Evolutionary conservation across 2,329 filamentous ascomycete species (phyloP).

Genomic region (Aspergillus floridensis): DNA sequence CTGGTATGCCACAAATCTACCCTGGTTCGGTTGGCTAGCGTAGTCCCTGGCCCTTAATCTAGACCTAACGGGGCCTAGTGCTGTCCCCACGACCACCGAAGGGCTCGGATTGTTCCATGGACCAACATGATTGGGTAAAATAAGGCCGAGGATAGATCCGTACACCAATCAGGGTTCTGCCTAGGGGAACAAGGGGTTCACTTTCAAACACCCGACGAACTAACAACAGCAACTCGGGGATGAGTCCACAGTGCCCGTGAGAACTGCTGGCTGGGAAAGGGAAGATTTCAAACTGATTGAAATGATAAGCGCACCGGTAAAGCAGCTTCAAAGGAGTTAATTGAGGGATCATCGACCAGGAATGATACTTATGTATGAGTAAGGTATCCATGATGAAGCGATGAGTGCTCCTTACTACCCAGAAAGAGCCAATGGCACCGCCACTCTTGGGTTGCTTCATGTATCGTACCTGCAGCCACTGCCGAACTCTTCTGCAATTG

Average conservation of each 20-base stretch:
- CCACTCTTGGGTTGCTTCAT: background rate
- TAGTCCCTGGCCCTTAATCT: conserved; percentile 2
- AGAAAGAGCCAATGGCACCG: background rate
- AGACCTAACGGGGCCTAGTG: background rate
- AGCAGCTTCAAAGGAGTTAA: background rate
- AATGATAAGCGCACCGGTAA: background rate
- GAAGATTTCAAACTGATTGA: background rate
- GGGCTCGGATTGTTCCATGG: background rate
- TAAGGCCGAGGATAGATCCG: background rate
- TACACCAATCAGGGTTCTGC: background rate
- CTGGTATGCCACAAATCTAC: background rate
- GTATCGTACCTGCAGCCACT: background rate
- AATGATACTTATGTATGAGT: background rate
- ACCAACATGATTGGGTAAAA: background rate
- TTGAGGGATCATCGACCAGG: background rate
- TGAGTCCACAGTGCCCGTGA: too few species aligned
- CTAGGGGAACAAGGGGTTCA: background rate
- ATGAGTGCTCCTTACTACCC: background rate
- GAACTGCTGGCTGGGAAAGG: too few species aligned
- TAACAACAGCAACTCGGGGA: background rate
- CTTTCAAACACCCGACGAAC: background rate
- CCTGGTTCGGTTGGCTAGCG: background rate
- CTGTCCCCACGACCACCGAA: background rate
- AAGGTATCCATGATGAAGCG: too few species aligned
- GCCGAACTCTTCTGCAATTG: background rate